phyloP scores from a whole-genome alignment of 2,329 filamentous ascomycete genomes.

The Rhinocladiella similis region DNA sequence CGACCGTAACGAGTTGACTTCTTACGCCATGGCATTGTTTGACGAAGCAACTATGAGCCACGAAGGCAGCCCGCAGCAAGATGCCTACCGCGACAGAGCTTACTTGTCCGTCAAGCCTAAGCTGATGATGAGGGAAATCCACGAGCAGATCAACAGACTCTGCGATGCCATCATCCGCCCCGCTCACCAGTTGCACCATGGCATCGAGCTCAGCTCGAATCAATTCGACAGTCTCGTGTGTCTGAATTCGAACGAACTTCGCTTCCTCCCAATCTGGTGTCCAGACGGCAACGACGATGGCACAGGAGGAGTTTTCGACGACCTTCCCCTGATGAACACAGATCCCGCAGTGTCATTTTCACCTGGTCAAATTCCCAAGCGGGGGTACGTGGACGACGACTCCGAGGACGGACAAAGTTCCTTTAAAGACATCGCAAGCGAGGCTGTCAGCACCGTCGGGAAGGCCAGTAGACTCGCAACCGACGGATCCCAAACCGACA shows the following conservation, averaged over 20 bases:
- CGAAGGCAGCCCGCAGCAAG: too few species aligned
- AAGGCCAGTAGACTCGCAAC: constrained; percentile 40
- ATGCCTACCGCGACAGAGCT: too few species aligned
- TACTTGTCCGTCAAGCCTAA: constrained; percentile 1
- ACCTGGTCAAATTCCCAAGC: constrained; percentile 34
- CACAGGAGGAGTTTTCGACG: constrained; percentile 50
- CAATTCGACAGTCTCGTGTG: constrained; percentile 49
- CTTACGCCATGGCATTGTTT: background rate
- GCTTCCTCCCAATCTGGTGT: constrained; percentile 66
- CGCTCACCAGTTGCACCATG: constrained; percentile 20
- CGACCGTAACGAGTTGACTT: background rate
- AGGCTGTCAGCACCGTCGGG: constrained; percentile 36
- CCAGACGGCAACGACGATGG: constrained; percentile 58
- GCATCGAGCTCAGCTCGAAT: constrained; percentile 11
- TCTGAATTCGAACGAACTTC: constrained; percentile 58
- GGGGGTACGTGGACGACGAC: constrained; percentile 34
- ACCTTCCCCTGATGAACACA: constrained; percentile 26
- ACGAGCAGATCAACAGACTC: constrained; percentile 4
- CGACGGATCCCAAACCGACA: constrained; percentile 31
- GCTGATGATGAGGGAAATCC: constrained; percentile 7
- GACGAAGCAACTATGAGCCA: background rate
- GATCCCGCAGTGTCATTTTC: background rate
- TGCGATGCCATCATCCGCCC: constrained; percentile 17
- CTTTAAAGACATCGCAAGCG: constrained; percentile 31
- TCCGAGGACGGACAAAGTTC: constrained; percentile 23